A percentile compares a stretch with the other conserved stretches of the same genome.
phyloP scores from a whole-genome alignment of 805 yeast species.

The Candida railenensis region DNA sequence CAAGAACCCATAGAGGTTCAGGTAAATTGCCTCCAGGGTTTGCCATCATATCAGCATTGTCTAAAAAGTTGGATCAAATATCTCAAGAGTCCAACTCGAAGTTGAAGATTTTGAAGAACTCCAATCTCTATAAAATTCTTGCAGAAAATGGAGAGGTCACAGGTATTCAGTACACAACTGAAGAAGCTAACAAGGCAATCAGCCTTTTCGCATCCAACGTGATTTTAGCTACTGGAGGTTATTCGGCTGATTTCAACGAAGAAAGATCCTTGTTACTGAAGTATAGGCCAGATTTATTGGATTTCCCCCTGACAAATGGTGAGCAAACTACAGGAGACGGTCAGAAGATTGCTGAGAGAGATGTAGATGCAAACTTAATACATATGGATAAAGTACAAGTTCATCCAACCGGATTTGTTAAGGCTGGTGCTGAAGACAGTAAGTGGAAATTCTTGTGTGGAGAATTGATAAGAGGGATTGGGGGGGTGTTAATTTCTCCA shows the following conservation, averaged over 20 bases:
- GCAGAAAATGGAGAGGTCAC: slow-evolving; percentile 28
- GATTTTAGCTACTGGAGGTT: slow-evolving; percentile 62
- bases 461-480: slow-evolving; percentile 58
- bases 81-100: slow-evolving; percentile 25
- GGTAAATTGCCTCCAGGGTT: slow-evolving; percentile 58
- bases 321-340: slow-evolving; percentile 60
- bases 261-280: slow-evolving; percentile 31
- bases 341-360: slow-evolving; percentile 43
- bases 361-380: slow-evolving; percentile 47
- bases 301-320: slow-evolving; percentile 57
- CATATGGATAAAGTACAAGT: slow-evolving; percentile 62
- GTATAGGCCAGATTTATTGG: slow-evolving; percentile 45
- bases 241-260: slow-evolving; percentile 41
- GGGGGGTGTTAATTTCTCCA: slow-evolving; percentile 52
- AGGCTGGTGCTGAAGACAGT: slow-evolving; percentile 32
- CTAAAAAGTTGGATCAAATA: slow-evolving; percentile 32
- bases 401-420: slow-evolving; percentile 63
- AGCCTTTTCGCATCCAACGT: slow-evolving; percentile 25
- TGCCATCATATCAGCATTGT: slow-evolving; percentile 50
- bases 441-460: slow-evolving; percentile 59
- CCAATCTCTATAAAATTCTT: slow-evolving; percentile 15
- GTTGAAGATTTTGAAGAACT: slow-evolving; percentile 14
- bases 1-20: slow-evolving; percentile 40
- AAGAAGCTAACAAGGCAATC: slow-evolving; percentile 13
- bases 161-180: slow-evolving; percentile 40